Conservation (phyloP, 768 basidiomycete genomes). For the Amanita thiersii region DNA sequence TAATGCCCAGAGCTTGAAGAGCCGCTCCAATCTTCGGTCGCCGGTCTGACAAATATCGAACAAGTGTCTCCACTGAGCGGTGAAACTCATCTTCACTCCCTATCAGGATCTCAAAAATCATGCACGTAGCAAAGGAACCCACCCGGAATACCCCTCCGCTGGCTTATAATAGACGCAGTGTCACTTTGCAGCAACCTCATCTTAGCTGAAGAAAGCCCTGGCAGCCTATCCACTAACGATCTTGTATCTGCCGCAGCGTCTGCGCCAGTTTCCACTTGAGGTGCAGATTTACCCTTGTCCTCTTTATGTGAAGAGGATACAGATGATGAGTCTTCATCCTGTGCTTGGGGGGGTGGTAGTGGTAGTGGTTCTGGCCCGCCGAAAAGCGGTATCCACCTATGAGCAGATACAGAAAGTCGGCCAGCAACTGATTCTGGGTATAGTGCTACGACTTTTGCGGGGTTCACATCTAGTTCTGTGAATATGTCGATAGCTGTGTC, state of each 20-base stretch:
- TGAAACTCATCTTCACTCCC: constrained; percentile 42
- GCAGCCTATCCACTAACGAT: constrained; percentile 2
- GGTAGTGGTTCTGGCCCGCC: constrained; percentile 51
- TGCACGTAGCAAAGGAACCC: constrained; percentile 5
- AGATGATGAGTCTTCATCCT: constrained; percentile 20
- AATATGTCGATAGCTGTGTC: constrained; percentile 82
- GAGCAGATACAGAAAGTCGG: constrained; percentile 57
- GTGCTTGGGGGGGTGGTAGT: neutral
- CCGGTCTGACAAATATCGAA: constrained; percentile 83
- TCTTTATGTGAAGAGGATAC: constrained; percentile 16
- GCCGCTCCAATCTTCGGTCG: constrained; percentile 81
- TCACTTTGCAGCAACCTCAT: constrained; percentile 31
- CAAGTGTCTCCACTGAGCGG: constrained; percentile 79
- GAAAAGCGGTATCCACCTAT: constrained; percentile 75
- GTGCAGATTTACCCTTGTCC: constrained; percentile 12
- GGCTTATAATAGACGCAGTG: constrained; percentile 37
- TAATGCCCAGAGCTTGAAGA: constrained; percentile 60
- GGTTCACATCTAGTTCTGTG: constrained; percentile 82
- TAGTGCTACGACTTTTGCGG: constrained; percentile 86
- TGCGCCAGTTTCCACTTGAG: constrained; percentile 9
- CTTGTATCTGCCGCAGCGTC: too few species aligned
- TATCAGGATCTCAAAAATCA: neutral
- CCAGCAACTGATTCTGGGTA: constrained; percentile 82
- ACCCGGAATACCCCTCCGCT: constrained; percentile 28
- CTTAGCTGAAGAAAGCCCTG: neutral